Evolutionary conservation across 2,329 filamentous ascomycete species (phyloP).

Genomic region (Trichophyton verrucosum): DNA sequence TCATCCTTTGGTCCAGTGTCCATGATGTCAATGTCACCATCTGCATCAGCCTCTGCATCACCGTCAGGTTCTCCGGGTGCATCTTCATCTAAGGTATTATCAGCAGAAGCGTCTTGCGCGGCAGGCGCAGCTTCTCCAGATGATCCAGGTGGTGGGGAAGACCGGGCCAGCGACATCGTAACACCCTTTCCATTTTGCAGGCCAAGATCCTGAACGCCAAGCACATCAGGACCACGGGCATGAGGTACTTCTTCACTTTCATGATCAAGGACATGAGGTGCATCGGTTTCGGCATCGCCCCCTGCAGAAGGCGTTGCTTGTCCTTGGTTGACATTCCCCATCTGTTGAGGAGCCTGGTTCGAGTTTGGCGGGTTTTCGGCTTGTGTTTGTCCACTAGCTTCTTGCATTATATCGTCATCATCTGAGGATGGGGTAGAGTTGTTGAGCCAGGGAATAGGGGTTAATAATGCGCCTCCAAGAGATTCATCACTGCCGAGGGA

Average conservation of each 20-base stretch:
- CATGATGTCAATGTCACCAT: conserved; percentile 30
- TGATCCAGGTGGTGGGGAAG: conserved; percentile 11
- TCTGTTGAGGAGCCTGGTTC: neutral
- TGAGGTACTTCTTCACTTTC: conserved; percentile 54
- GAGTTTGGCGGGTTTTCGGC: neutral
- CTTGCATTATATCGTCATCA: conserved; percentile 12
- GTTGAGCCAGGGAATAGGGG: conserved; percentile 81
- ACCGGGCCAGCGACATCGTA: conserved; percentile 26
- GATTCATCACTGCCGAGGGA: conserved; percentile 71
- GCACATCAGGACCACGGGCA: conserved; percentile 68
- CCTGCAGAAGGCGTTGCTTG: neutral
- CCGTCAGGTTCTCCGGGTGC: conserved; percentile 10
- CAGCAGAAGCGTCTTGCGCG: conserved; percentile 4
- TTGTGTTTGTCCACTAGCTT: neutral
- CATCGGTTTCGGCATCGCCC: conserved; percentile 14
- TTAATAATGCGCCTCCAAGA: conserved; percentile 78
- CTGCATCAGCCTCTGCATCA: conserved; percentile 14
- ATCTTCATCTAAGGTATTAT: conserved; percentile 11
- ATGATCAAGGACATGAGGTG: conserved; percentile 11
- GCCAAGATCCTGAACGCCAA: conserved; percentile 78
- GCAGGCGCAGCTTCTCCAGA: conserved; percentile 10
- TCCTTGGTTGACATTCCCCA: neutral
- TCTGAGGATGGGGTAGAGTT: conserved; percentile 17
- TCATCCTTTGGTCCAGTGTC: conserved; percentile 16
- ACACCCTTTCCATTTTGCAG: conserved; percentile 48